Evolutionary conservation across 2,329 filamentous ascomycete genomes (phyloP), one percentile per base, ranked within the genome.

Genomic region (Fusarium keratoplasticum): DNA sequence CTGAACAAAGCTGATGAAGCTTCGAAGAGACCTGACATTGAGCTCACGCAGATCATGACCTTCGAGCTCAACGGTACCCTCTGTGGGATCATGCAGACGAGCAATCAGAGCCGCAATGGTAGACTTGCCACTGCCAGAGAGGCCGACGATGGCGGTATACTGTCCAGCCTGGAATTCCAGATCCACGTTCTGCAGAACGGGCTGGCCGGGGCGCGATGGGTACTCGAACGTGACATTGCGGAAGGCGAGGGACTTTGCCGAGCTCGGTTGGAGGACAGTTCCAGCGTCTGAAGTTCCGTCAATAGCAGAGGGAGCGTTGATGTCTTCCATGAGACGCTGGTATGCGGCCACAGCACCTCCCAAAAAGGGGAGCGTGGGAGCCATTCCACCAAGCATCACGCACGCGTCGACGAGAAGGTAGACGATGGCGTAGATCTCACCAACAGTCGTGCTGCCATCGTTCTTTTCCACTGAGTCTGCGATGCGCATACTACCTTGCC

Each of bases 401-500:
- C 89, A 90, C 25, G 89, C 89, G 70, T 92, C 90, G 1, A 92
- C 84, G 13, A 92, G 88, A 44, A 92, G 83, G 64, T 92, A 90
- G 6, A 92, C 69, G 6, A 75, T 70, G 33, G 71, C 64, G 20
- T 89, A 59, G 22, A 90, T 84, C 29, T 83, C 79, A 29, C 85
- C 85, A 10, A 87, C 82, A 0, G 83, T 84, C 2, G 82, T 77
- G 20, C 80, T 81, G 54, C 78, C 74, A 3, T 76, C 72, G 25
- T 79, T 76, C 4, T 80, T 80, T 9, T 78, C 79, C 9, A 84
- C 81, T 1, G 83, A 79, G 6, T 83, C 80, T 27, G 82, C 83
- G 69, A 87, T 86, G 58, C 86, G 86, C 36, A 83, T 84, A 71
- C 89, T 90, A 44, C 91, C 91, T 78, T 92, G 87, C 90, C 90